phyloP scores from a whole-genome alignment of 2,329 filamentous ascomycete genomes.

The Plectosphaerella plurivora region DNA sequence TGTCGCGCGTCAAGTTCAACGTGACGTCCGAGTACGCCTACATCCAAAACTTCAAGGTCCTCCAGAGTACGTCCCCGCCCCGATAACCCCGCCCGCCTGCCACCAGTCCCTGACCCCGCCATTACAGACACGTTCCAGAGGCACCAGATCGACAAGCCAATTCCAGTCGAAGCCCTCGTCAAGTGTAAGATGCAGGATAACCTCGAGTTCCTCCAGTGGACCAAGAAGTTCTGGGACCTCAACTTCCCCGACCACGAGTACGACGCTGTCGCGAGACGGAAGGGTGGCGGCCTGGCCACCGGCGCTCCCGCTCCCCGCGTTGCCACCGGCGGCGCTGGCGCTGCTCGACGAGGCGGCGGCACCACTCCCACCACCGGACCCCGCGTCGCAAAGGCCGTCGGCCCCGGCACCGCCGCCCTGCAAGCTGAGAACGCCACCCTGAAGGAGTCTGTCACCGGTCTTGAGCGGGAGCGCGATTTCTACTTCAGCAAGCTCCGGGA shows the following conservation, averaged over 20 bases:
- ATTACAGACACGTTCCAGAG: constrained; percentile 72
- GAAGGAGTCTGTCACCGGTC: constrained; percentile 90
- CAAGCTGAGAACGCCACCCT: constrained; percentile 81
- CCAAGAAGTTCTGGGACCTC: constrained; percentile 95
- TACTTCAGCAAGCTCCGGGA: constrained; percentile 99
- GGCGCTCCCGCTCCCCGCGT: constrained; percentile 45
- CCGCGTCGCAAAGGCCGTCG: constrained; percentile 39
- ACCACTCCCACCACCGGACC: constrained; percentile 56
- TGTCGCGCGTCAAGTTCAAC: constrained; percentile 97
- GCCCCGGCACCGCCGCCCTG: constrained; percentile 65
- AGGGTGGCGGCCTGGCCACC: constrained; percentile 60
- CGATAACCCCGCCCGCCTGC: constrained; percentile 6
- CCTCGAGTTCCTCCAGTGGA: constrained; percentile 97
- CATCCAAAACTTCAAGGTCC: constrained; percentile 95
- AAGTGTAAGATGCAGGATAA: constrained; percentile 99
- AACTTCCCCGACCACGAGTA: constrained; percentile 97
- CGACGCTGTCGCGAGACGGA: constrained; percentile 81
- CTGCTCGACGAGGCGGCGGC: constrained; percentile 51
- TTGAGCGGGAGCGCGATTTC: constrained; percentile 96
- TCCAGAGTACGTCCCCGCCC: constrained; percentile 69
- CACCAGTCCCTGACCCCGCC: constrained; percentile 2
- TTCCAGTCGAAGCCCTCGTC: constrained; percentile 82
- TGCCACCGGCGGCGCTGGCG: constrained; percentile 43
- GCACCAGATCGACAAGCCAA: constrained; percentile 82
- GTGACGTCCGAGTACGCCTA: constrained; percentile 97